These are phyloP conservation scores for Apostasia shenzhenica DNA, from an alignment of 106 monocot species.

Conservation along the genomic window DNA sequence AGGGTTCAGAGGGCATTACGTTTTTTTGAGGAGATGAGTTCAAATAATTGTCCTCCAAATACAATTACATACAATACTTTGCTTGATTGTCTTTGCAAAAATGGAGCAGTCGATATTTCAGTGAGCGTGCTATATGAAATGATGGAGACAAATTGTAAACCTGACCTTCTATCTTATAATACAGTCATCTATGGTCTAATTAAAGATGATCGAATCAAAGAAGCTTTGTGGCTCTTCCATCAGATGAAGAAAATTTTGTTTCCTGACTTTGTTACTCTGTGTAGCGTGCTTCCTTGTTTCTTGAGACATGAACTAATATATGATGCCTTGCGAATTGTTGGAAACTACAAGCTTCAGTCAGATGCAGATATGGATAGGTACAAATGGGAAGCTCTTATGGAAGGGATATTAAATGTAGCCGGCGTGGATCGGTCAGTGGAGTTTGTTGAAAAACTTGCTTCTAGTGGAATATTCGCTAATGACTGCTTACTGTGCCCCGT, in stretches of 20 bases:
- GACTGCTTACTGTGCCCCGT: conserved; percentile 69
- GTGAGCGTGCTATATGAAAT: conserved; percentile 66
- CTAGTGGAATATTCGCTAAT: conserved; percentile 26
- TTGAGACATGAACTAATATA: conserved; percentile 46
- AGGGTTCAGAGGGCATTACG: conserved; percentile 36
- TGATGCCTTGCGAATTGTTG: conserved; percentile 44
- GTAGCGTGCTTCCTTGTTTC: conserved; percentile 68
- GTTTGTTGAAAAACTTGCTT: conserved; percentile 46
- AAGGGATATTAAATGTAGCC: conserved; percentile 55
- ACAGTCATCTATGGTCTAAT: conserved; percentile 74
- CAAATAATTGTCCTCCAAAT: conserved; percentile 49
- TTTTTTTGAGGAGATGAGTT: conserved; percentile 59
- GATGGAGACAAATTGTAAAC: conserved; percentile 36
- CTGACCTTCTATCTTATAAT: conserved; percentile 83
- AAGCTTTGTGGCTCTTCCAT: conserved; percentile 82
- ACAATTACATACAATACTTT: conserved; percentile 78
- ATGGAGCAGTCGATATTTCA: conserved; percentile 50
- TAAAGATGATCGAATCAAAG: conserved; percentile 46
- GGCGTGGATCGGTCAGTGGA: conserved; percentile 37
- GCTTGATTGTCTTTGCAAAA: conserved; percentile 76
- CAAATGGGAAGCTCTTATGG: conserved; percentile 65
- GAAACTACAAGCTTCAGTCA: conserved; percentile 22
- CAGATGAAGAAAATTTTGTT: conserved; percentile 72
- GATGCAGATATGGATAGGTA: conserved; percentile 37
- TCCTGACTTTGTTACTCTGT: conserved; percentile 75